Percentiles rank a stretch among this genome's conserved stretches.
These are phyloP conservation scores for Chlorella sp. DNA, from an alignment of 139 green algal genomes.

Conservation along the genomic window DNA sequence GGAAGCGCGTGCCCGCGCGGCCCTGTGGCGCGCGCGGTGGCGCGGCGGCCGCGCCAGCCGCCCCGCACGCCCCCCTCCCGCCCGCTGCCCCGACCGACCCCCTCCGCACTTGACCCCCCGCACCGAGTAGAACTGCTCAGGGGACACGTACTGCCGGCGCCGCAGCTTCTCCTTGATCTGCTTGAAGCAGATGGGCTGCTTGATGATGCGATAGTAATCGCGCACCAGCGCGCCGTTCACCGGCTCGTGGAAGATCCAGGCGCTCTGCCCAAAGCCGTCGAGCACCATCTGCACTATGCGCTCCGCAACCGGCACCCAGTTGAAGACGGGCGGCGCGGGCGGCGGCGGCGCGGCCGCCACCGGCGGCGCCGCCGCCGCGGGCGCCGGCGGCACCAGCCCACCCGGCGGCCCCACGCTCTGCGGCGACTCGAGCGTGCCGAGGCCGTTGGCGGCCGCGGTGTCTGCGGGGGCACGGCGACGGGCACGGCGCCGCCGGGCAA, in stretches of 20 bases:
- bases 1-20: background rate
- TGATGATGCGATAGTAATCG: slow-evolving; percentile 36
- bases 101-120: background rate
- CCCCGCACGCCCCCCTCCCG: background rate
- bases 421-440: background rate
- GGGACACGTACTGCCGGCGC: slow-evolving; percentile 9
- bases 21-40: background rate
- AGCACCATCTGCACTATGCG: background rate
- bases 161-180: slow-evolving; percentile 24
- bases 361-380: background rate
- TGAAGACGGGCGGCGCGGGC: background rate
- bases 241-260: slow-evolving; percentile 22
- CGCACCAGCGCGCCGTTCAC: slow-evolving; percentile 4
- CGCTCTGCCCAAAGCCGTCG: background rate
- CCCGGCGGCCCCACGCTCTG: background rate
- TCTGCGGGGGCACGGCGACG: too few relatives aligned
- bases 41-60: background rate
- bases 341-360: background rate
- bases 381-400: background rate
- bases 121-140: slow-evolving; percentile 30
- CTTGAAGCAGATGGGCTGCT: slow-evolving; percentile 28
- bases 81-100: background rate
- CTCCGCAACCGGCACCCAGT: background rate
- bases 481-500: too few relatives aligned
- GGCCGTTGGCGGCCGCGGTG: background rate